These are phyloP conservation scores for Mortierella sp. DNA, from an alignment of 371 early-diverging fungal genomes.

Conservation along the genomic window DNA sequence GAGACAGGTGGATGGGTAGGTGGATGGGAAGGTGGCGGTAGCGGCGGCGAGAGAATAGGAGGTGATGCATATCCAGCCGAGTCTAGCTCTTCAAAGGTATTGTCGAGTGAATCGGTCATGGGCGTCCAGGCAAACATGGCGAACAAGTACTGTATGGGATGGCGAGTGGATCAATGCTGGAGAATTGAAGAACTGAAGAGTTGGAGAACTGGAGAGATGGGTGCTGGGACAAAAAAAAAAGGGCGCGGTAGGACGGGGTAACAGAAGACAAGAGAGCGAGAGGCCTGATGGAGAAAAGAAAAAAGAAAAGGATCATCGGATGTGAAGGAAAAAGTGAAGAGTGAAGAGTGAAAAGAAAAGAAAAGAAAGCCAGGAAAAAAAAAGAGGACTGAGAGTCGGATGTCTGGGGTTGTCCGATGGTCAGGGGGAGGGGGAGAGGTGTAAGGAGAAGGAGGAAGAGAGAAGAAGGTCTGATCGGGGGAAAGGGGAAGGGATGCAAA, in stretches of 20 bases:
- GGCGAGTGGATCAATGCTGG: too few species aligned
- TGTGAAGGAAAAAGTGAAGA: not conserved
- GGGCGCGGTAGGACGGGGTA: not conserved
- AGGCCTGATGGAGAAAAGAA: not conserved
- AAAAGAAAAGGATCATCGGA: not conserved
- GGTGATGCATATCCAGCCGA: conserved; percentile 16
- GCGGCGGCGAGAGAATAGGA: conserved; percentile 9
- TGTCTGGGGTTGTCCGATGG: not conserved
- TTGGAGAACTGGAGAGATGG: too few species aligned
- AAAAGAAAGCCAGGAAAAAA: not conserved
- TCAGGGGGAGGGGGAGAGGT: not conserved
- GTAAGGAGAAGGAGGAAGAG: not conserved
- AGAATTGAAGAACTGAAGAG: too few species aligned
- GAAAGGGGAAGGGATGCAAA: too few species aligned
- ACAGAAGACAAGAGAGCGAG: too few species aligned
- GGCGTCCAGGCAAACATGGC: conserved; percentile 44
- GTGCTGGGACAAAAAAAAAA: too few species aligned
- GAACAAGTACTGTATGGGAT: too few species aligned
- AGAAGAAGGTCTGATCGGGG: not conserved
- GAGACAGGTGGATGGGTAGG: conserved; percentile 2
- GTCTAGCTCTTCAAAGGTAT: conserved; percentile 41
- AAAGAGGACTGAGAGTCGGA: not conserved
- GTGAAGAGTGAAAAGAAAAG: not conserved
- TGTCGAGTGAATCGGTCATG: conserved; percentile 47
- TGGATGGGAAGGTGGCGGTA: conserved; percentile 3